These are phyloP conservation scores for Pulveroboletus ravenelii DNA, from an alignment of 768 basidiomycete species.

Conservation along the genomic window DNA sequence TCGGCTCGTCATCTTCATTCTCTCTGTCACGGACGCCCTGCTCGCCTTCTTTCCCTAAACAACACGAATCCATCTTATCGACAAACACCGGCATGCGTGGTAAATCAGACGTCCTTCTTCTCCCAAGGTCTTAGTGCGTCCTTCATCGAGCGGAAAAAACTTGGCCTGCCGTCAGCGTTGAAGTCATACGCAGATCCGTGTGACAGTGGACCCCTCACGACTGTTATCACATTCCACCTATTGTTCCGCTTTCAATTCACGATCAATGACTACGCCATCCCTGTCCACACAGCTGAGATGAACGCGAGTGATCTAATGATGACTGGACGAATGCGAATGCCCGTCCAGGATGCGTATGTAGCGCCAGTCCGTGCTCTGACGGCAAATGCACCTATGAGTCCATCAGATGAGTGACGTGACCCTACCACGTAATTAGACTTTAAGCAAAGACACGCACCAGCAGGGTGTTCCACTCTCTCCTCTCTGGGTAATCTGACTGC, in stretches of 20 bases:
- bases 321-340: constrained; percentile 10
- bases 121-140: constrained; percentile 25
- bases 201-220: constrained; percentile 14
- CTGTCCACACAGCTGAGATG: constrained; percentile 12
- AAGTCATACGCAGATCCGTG: constrained; percentile 32
- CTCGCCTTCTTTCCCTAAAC: constrained; percentile 13
- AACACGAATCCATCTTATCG: constrained; percentile 15
- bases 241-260: constrained; percentile 23
- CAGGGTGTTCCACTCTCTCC: constrained; percentile 17
- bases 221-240: constrained; percentile 18
- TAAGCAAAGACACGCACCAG: constrained; percentile 32
- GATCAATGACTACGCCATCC: constrained; percentile 17
- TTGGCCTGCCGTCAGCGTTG: constrained; percentile 22
- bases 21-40: constrained; percentile 16
- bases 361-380: constrained; percentile 9
- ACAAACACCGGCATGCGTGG: neutral
- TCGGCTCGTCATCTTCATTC: constrained; percentile 23
- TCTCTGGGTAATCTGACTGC: constrained; percentile 16
- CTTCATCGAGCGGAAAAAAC: constrained; percentile 14
- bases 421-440: constrained; percentile 34
- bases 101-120: constrained; percentile 10
- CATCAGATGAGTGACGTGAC: constrained; percentile 33
- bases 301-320: constrained; percentile 12
- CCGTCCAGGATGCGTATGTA: constrained; percentile 13
- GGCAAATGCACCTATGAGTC: constrained; percentile 10